A percentile compares a stretch with the other conserved stretches of the same genome.
Evolutionary conservation across 495 filamentous ascomycete genomes (phyloP).

Genomic region (Xeromyces bisporus): DNA sequence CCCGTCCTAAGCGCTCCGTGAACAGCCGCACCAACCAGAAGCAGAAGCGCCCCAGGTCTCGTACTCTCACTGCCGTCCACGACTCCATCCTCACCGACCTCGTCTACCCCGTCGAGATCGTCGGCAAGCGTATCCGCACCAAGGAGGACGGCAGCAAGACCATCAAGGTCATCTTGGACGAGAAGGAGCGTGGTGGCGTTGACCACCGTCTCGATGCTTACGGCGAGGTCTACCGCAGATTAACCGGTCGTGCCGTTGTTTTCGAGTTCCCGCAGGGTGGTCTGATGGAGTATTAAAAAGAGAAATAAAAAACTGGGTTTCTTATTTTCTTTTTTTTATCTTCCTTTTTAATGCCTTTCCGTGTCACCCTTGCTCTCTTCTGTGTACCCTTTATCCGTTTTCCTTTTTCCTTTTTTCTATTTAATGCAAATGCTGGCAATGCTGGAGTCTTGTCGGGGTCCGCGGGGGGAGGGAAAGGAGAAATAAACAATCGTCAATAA

Average conservation of each 20-base stretch:
- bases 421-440: too few relatives aligned
- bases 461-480: neutral
- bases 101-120: constrained; percentile 98
- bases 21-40: constrained; percentile 84
- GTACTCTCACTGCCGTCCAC: constrained; percentile 94
- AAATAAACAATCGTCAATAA: neutral
- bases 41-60: constrained; percentile 95
- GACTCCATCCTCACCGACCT: constrained; percentile 90
- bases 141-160: constrained; percentile 95
- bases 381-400: constrained; percentile 4
- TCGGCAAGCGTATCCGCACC: constrained; percentile 92
- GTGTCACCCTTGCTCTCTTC: constrained; percentile 5
- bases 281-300: constrained; percentile 57
- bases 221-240: constrained; percentile 89
- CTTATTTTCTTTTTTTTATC: constrained; percentile 2
- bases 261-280: constrained; percentile 94
- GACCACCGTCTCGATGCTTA: constrained; percentile 99
- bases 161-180: constrained; percentile 93
- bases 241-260: constrained; percentile 82
- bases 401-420: constrained; percentile 1
- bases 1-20: constrained; percentile 88
- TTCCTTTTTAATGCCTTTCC: too few relatives aligned
- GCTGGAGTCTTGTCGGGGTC: too few relatives aligned
- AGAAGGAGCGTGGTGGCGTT: constrained; percentile 98
- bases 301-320: neutral